These are phyloP conservation scores for Wilhelminamyces savonicus DNA, from an alignment of 805 yeast genomes.

Conservation along the genomic window DNA sequence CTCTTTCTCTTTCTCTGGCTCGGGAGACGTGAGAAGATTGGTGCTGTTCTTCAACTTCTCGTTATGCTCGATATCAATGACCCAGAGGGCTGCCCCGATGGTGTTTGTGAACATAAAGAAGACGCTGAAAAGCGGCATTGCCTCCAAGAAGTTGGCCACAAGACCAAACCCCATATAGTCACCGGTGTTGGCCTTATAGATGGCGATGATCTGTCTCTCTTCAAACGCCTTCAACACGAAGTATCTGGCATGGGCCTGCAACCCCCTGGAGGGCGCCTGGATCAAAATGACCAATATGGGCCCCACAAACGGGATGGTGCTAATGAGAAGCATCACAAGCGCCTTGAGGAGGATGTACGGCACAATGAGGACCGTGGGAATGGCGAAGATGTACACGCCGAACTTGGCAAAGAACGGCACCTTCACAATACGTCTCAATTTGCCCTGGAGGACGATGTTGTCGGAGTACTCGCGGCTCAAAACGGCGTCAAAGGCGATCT, in stretches of 20 bases:
- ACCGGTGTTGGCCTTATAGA: slow-evolving; percentile 30
- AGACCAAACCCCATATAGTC: slow-evolving; percentile 50
- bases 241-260: slow-evolving; percentile 48
- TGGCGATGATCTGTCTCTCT: slow-evolving; percentile 31
- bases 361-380: slow-evolving; percentile 32
- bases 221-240: slow-evolving; percentile 49
- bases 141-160: slow-evolving; percentile 44
- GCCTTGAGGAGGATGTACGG: slow-evolving; percentile 37
- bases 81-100: slow-evolving; percentile 64
- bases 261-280: slow-evolving; percentile 51
- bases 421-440: slow-evolving; percentile 22
- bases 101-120: slow-evolving; percentile 53
- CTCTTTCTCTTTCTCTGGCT: no score
- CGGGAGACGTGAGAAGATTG: no score
- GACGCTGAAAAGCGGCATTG: slow-evolving; percentile 47
- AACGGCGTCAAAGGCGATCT: slow-evolving; percentile 42
- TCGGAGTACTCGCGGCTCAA: slow-evolving; percentile 40
- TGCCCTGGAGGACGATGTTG: slow-evolving; percentile 36
- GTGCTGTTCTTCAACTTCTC: no score
- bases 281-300: slow-evolving; percentile 45
- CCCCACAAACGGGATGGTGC: slow-evolving; percentile 53
- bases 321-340: slow-evolving; percentile 28
- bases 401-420: slow-evolving; percentile 25
- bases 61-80: slow-evolving; percentile 26
- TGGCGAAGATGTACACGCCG: slow-evolving; percentile 19